Base-by-base conservation (phyloP, 1,284 basidiomycete species). In the Microbotryum intermedium region DNA sequence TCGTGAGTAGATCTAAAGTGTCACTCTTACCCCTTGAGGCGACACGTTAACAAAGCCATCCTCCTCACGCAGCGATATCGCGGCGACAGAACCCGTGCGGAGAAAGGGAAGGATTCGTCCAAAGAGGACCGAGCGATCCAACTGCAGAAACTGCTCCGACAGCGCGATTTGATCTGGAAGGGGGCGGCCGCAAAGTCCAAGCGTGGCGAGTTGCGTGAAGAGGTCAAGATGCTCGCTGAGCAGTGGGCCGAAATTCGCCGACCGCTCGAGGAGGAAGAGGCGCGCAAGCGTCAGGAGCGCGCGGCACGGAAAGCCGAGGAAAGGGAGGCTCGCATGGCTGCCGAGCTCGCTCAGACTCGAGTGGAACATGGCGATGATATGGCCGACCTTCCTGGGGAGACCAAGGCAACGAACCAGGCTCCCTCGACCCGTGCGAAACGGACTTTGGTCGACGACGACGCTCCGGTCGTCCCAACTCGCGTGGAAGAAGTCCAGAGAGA, bases 271-370 rank as follows among this genome's bases (percentile, higher is more conserved):
- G 67, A 62, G 54, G 60, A 69, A 59, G 62, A 67, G 16, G 66
- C 68, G 59, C 62, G 67, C 52, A 70, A 72, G 9, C 66, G 62
- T 21, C 65, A 72, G 53, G 62, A 70, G 53, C 65, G 67, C 16
- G 67, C 69, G 47, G 59, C 67, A 52, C 67, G 68, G 53, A 57
- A 64, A 55, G 49, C 30, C 10, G 51, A 54, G 55, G 30, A 47
- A 50, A 23, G 23, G 50, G 47, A 39, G 9, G n/a, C 45, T 23
- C 13, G n/a, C 9, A 28, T 57, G 30, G 54, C 29, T 20, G 56
- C 50, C 2, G 18, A 44, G 51, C 48, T 28, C 29, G 26, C 30
- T 18, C 20, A 11, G 16, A 21, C 23, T 29, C 6, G 4, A 25
- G 8, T 18, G 20, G 53, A 34, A 28, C 57, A 57, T 39, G 34